Evolutionary conservation across 108 stramenopile species (phyloP).

Genomic region (Skeletonema marinoi): DNA sequence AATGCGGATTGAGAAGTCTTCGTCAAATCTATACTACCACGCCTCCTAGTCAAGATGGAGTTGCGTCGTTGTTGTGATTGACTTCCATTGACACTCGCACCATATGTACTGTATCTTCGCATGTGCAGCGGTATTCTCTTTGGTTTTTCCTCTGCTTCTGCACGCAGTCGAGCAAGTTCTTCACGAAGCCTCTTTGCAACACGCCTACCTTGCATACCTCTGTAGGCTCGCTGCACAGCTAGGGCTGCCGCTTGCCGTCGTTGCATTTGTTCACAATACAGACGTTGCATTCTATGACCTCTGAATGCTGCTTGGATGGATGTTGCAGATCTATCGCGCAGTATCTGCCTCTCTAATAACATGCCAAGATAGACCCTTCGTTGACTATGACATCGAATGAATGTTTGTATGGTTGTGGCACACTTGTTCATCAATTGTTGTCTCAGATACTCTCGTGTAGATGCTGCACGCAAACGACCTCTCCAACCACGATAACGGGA

Average conservation of each 20-base stretch:
- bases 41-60: neutral
- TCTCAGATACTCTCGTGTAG: slow-evolving; percentile 18
- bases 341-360: slow-evolving; percentile 8
- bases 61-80: neutral
- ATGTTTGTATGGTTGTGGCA: slow-evolving; percentile 25
- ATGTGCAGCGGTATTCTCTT: slow-evolving; percentile 43
- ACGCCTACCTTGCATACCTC: slow-evolving; percentile 21
- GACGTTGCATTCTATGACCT: slow-evolving; percentile 3
- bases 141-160: slow-evolving; percentile 31
- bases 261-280: slow-evolving; percentile 12
- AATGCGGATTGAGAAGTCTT: slow-evolving; percentile 7
- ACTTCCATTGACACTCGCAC: neutral
- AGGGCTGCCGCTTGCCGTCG: slow-evolving; percentile 19
- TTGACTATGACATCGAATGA: slow-evolving; percentile 11
- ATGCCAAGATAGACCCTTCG: slow-evolving; percentile 11
- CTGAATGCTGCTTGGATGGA: slow-evolving; percentile 22
- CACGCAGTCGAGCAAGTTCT: slow-evolving; percentile 1
- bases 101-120: slow-evolving; percentile 34
- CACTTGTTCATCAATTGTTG: slow-evolving; percentile 17
- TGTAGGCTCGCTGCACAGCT: slow-evolving; percentile 26
- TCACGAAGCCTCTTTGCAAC: slow-evolving; percentile 6
- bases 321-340: slow-evolving; percentile 28
- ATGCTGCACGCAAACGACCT: slow-evolving; percentile 16
- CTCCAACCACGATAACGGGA: slow-evolving; percentile 32
- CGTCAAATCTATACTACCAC: slow-evolving; percentile 2